Evolutionary conservation across 352 stramenopile species (phyloP), one percentile per base, ranked within the genome.

Genomic region (Pythium phragmitis): DNA sequence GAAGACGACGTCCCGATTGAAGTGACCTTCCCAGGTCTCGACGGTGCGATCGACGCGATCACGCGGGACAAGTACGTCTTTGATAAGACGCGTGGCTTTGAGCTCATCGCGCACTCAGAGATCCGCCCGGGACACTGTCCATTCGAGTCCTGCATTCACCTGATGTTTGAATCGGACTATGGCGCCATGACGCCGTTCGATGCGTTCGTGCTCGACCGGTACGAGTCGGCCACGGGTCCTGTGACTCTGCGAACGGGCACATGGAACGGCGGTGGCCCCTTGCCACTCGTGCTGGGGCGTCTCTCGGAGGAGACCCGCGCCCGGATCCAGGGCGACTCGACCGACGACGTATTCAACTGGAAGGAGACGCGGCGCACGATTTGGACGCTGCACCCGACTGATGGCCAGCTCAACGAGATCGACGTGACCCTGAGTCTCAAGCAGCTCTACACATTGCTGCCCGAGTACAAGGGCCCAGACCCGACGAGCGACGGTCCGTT

Each of bases 371-470:
- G 69, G 7, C 64, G 39, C 42, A 82, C 75, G 11, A 76, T 64
- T 3, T 87, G 75, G 77, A 75, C 71, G 23, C 51, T 87, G 19
- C 75, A 76, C 17, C 70, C 76, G 6, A 30, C 73, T 21, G 28
- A 54, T 12, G 65, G 68, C 28, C 63, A 54, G 39, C 14, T 17
- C 23, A n/a, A 47, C 45, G 67, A 79, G 46, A 67, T 87, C 56
- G 75, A 87, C 53, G 50, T 80, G 8, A 69, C 78, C 5, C 51
- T 85, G 48, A 87, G 78, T 60, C 80, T 87, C 64, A 84, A 85
- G 63, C 78, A 85, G 58, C 66, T 87, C 7, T 83, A 76, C 68
- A 83, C 78, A 39, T 42, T 82, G 12, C 55, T 85, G n/a, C 71
- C 77, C 1, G 72, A 68, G 12, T 55, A 70, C n/a, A 36, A 49